A percentile compares a stretch with the other conserved stretches of the same genome.
Evolutionary conservation across 2,329 filamentous ascomycete genomes (phyloP).

Genomic region (Aspergillus versicolor): DNA sequence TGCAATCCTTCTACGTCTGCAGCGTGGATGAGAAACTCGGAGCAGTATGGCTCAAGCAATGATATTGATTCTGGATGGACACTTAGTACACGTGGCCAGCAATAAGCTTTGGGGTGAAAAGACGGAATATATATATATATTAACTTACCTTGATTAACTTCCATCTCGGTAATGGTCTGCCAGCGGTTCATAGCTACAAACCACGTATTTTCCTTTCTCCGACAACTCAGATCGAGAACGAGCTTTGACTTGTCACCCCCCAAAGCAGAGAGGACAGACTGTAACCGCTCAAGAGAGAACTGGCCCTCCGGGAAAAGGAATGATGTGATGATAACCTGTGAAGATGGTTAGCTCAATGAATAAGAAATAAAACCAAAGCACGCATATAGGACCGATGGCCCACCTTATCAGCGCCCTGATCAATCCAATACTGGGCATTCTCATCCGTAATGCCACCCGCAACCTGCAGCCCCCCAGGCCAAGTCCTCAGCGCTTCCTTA

Average conservation of each 20-base stretch:
- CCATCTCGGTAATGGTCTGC: conserved; percentile 97
- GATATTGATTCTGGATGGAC: conserved; percentile 68
- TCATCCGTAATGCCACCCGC: conserved; percentile 88
- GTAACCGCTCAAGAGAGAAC: conserved; percentile 75
- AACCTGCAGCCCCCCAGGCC: conserved; percentile 80
- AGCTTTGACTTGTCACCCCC: conserved; percentile 74
- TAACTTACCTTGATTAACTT: conserved; percentile 74
- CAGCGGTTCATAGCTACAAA: conserved; percentile 99
- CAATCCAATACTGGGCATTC: conserved; percentile 85
- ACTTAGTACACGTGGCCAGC: neutral
- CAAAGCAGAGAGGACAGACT: conserved; percentile 70
- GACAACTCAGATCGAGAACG: conserved; percentile 93
- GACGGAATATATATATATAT: too few relatives aligned
- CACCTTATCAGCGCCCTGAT: conserved; percentile 85
- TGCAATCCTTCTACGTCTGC: conserved; percentile 96
- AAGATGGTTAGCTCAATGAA: neutral
- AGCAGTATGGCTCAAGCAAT: conserved; percentile 83
- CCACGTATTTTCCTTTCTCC: conserved; percentile 74
- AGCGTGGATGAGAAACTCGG: conserved; percentile 94
- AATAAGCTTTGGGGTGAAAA: neutral
- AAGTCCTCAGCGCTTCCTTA: conserved; percentile 70
- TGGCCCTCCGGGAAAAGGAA: conserved; percentile 83
- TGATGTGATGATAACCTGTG: conserved; percentile 91
- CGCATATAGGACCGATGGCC: conserved; percentile 23
- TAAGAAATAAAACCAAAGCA: conserved; percentile 9